Percentiles rank a stretch among this genome's conserved stretches.
Conservation (phyloP, 768 basidiomycete genomes). For the Pleurotus platypus region DNA sequence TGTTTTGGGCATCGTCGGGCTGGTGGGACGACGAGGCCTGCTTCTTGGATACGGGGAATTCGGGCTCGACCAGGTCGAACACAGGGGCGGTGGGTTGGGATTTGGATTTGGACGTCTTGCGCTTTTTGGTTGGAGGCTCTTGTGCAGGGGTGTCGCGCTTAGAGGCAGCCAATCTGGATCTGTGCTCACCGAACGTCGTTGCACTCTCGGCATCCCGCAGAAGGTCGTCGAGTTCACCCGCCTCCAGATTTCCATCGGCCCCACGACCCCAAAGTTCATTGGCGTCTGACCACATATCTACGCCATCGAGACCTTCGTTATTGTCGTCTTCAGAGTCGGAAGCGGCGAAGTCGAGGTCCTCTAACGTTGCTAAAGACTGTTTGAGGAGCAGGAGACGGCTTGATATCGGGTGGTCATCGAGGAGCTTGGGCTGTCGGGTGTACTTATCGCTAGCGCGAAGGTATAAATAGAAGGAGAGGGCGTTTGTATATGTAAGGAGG, state of each 20-base stretch:
- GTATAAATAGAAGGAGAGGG: conserved; percentile 89
- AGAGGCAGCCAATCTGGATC: conserved; percentile 16
- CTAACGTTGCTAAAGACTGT: conserved; percentile 77
- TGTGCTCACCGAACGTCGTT: conserved; percentile 2
- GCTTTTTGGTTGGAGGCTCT: conserved; percentile 58
- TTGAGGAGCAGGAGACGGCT: conserved; percentile 78
- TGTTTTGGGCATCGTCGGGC: conserved; percentile 31
- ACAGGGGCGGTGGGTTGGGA: conserved; percentile 21
- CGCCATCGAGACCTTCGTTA: conserved; percentile 36
- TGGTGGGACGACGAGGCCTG: conserved; percentile 20
- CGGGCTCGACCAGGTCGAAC: conserved; percentile 82
- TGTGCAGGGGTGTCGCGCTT: conserved; percentile 16
- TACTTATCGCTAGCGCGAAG: conserved; percentile 72
- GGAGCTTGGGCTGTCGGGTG: conserved; percentile 53
- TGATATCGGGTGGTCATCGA: conserved; percentile 71
- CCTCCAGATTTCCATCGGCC: conserved; percentile 25
- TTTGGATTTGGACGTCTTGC: conserved; percentile 40
- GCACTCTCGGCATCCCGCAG: conserved; percentile 44
- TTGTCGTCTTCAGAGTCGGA: conserved; percentile 47
- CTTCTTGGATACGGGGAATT: conserved; percentile 47
- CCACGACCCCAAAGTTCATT: conserved; percentile 39
- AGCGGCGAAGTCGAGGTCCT: conserved; percentile 74
- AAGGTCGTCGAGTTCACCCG: conserved; percentile 51
- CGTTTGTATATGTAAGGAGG: conserved; percentile 84
- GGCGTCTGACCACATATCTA: conserved; percentile 34